phyloP scores from a whole-genome alignment of 2,329 filamentous ascomycete genomes.

The Fusarium illudens region DNA sequence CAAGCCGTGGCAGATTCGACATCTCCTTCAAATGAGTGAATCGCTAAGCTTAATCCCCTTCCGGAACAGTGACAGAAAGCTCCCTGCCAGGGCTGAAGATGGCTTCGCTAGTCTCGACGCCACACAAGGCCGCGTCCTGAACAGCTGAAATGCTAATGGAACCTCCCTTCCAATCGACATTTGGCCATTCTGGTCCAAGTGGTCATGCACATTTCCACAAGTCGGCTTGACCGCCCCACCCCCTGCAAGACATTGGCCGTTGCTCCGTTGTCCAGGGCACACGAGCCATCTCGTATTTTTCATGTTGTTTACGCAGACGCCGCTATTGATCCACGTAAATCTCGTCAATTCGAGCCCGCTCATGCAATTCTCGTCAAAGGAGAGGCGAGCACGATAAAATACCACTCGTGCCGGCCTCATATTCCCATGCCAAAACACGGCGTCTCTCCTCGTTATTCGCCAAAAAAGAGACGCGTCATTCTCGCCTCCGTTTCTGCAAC shows the following conservation, averaged over 20 bases:
- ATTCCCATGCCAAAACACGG: background rate
- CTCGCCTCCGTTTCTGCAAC: background rate
- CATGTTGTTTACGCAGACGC: background rate
- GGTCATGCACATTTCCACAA: background rate
- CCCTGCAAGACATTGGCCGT: background rate
- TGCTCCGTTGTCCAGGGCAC: background rate
- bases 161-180: background rate
- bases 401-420: background rate
- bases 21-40: background rate
- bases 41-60: slow-evolving; percentile 4
- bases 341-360: background rate
- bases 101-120: slow-evolving; percentile 16
- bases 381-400: background rate
- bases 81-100: slow-evolving; percentile 6
- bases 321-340: background rate
- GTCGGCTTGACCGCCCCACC: background rate
- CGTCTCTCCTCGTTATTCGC: background rate
- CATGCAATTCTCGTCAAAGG: background rate
- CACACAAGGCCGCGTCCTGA: background rate
- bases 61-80: background rate
- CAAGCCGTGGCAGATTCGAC: background rate
- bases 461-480: background rate
- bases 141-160: slow-evolving; percentile 12
- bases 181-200: slow-evolving; percentile 6
- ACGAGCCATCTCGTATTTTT: background rate